phyloP scores from a whole-genome alignment of 345 rosid genomes.

The Populus euphratica region DNA sequence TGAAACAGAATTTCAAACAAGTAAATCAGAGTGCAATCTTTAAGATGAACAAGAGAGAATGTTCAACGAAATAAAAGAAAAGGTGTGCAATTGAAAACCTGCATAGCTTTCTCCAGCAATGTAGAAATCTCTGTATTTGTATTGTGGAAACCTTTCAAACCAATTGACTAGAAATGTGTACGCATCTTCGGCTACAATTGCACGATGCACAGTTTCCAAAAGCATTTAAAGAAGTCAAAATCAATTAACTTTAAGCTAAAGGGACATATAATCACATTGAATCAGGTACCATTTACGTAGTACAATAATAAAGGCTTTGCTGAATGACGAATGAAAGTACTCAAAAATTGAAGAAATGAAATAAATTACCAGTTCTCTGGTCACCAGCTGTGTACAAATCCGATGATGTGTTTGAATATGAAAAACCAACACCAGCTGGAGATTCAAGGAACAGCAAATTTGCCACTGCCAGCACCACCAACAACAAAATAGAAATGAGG shows the following conservation, averaged over 20 bases:
- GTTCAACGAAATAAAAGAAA: neutral
- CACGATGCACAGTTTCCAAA: constrained; percentile 13
- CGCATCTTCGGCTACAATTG: constrained; percentile 79
- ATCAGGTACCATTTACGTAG: neutral
- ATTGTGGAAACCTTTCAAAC: constrained; percentile 94
- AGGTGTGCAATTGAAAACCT: constrained; percentile 35
- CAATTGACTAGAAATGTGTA: constrained; percentile 73
- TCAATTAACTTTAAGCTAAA: constrained; percentile 11
- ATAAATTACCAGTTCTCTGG: constrained; percentile 66
- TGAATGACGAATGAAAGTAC: neutral
- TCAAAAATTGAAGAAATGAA: neutral
- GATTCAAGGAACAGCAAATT: constrained; percentile 89
- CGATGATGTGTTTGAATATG: constrained; percentile 73
- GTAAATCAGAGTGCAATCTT: neutral
- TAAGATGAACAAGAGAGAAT: neutral
- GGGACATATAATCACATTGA: neutral
- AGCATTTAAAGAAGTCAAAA: constrained; percentile 13
- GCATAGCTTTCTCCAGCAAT: constrained; percentile 96
- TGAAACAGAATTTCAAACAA: constrained; percentile 24
- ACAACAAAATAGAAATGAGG: neutral
- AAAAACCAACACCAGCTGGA: constrained; percentile 97
- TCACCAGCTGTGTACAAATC: constrained; percentile 86
- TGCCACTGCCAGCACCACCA: constrained; percentile 55
- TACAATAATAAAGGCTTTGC: neutral
- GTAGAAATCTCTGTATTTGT: constrained; percentile 91